A percentile compares a stretch with the other conserved stretches of the same genome.
These are phyloP conservation scores for Leishmania tarentolae DNA, from an alignment of 208 protist genomes.

Conservation along the genomic window DNA sequence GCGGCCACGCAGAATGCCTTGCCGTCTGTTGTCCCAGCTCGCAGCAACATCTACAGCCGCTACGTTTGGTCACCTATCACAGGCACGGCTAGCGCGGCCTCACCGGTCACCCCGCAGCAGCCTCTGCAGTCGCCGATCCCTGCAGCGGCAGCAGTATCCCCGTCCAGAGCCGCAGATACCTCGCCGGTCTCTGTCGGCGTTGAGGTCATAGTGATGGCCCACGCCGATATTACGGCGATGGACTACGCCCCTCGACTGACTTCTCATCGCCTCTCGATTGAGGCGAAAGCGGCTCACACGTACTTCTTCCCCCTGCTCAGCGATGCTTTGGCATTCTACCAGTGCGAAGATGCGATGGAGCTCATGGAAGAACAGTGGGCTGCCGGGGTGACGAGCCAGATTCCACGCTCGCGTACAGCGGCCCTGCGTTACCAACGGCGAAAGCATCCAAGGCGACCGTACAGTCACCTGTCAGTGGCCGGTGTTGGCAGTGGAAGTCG, in stretches of 20 bases:
- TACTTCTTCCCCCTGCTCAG: conserved; percentile 60
- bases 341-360: conserved; percentile 42
- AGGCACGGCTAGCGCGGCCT: conserved; percentile 5
- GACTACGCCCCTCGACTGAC: conserved; percentile 69
- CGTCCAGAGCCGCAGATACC: neutral
- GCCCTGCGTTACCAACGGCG: neutral
- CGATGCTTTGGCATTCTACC: conserved; percentile 56
- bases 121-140: neutral
- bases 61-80: conserved; percentile 17
- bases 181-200: conserved; percentile 22
- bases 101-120: neutral
- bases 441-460: neutral
- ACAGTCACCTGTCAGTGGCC: neutral
- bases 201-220: conserved; percentile 69
- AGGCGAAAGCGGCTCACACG: conserved; percentile 52
- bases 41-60: neutral
- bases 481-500: neutral
- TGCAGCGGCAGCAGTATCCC: neutral
- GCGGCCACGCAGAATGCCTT: neutral
- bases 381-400: conserved; percentile 33
- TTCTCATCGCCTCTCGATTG: conserved; percentile 69
- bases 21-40: neutral
- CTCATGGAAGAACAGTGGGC: conserved; percentile 46
- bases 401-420: conserved; percentile 15
- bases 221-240: conserved; percentile 68